Conservation (phyloP, 1,139 yeast species). For the Pichia sp. region DNA sequence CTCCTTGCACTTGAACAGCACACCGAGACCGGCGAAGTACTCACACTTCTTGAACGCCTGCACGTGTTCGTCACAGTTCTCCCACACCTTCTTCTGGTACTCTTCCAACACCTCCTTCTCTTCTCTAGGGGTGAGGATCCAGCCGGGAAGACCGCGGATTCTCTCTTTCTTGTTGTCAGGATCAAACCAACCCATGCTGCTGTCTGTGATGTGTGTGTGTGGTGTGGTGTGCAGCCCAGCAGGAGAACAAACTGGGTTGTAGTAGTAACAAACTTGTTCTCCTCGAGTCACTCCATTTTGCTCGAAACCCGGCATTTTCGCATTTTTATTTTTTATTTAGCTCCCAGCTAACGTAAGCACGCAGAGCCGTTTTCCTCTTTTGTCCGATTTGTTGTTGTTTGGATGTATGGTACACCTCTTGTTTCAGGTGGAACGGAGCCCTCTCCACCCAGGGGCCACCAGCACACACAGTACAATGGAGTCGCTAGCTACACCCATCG, state of each 20-base stretch:
- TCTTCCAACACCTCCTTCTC: constrained; percentile 78
- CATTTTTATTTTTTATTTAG: too few species aligned
- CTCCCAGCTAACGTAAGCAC: too few species aligned
- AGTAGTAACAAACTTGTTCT: too few species aligned
- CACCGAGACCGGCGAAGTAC: constrained; percentile 48
- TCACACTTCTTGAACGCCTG: constrained; percentile 56
- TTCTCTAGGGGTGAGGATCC: constrained; percentile 86
- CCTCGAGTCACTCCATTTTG: too few species aligned
- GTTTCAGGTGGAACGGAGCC: too few species aligned
- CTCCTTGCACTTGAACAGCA: constrained; percentile 51
- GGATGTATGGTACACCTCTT: too few species aligned
- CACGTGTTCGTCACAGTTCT: constrained; percentile 66
- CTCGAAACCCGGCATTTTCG: too few species aligned
- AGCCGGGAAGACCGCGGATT: constrained; percentile 54
- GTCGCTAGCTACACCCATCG: constrained; percentile 19
- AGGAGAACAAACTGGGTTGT: neutral
- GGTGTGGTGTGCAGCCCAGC: too few species aligned
- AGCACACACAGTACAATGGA: too few species aligned
- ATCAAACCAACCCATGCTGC: constrained; percentile 6
- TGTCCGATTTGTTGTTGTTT: neutral
- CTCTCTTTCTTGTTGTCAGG: constrained; percentile 1
- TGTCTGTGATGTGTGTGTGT: neutral
- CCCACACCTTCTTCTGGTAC: constrained; percentile 75
- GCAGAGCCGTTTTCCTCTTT: neutral
- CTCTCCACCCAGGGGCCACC: too few species aligned